A percentile compares a stretch with the other conserved stretches of the same genome.
phyloP scores from a whole-genome alignment of 768 basidiomycete species.

The Sporobolomyces pararoseus region DNA sequence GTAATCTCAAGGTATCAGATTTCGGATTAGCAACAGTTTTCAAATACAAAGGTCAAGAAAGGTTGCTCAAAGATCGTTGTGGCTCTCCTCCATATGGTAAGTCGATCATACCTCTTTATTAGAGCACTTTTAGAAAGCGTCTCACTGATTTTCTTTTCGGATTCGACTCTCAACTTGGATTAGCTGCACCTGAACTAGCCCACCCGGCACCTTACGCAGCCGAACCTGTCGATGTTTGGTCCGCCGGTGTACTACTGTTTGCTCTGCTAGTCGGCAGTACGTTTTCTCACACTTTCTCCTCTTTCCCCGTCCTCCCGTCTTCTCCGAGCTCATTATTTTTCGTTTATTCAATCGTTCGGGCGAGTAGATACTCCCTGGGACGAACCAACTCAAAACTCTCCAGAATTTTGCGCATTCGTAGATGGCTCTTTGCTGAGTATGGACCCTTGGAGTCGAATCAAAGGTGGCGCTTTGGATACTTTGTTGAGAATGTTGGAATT shows the following conservation, averaged over 20 bases:
- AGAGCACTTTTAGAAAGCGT: too few relatives aligned
- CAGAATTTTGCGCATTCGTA: slow-evolving; percentile 73
- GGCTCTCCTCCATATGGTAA: slow-evolving; percentile 77
- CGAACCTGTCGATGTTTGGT: slow-evolving; percentile 94
- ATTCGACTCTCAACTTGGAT: too few relatives aligned
- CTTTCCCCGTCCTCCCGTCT: background rate
- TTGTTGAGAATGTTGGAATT: slow-evolving; percentile 70
- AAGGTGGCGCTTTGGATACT: slow-evolving; percentile 61
- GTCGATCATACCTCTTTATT: too few relatives aligned
- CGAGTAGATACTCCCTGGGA: slow-evolving; percentile 92
- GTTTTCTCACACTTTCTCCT: slow-evolving; percentile 16
- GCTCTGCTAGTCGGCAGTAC: slow-evolving; percentile 83
- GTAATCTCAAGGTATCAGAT: slow-evolving; percentile 81
- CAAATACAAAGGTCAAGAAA: slow-evolving; percentile 76
- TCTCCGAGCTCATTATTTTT: slow-evolving; percentile 3
- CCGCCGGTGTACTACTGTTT: slow-evolving; percentile 87
- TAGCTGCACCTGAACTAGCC: slow-evolving; percentile 80
- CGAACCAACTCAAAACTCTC: slow-evolving; percentile 71
- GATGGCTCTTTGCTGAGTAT: slow-evolving; percentile 62
- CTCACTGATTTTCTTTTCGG: too few relatives aligned
- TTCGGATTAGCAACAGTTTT: slow-evolving; percentile 91
- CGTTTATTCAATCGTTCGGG: background rate
- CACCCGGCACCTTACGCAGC: slow-evolving; percentile 69
- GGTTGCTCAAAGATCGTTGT: slow-evolving; percentile 73
- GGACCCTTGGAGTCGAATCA: slow-evolving; percentile 73